Evolutionary conservation across 2,329 filamentous ascomycete genomes (phyloP).

Genomic region (Calonectria crousiana): DNA sequence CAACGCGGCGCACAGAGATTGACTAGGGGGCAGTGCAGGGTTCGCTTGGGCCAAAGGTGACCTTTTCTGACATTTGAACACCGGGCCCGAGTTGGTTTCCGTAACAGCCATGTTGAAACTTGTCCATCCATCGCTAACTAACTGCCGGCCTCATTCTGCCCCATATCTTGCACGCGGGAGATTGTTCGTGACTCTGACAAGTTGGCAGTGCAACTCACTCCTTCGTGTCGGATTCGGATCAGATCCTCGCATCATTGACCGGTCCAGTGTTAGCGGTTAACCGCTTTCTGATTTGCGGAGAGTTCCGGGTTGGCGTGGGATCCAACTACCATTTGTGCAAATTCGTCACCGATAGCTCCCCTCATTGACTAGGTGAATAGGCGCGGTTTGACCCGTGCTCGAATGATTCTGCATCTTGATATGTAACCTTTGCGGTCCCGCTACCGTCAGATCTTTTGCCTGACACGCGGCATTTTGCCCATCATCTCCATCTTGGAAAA

Average conservation of each 20-base stretch:
- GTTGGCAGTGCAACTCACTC: slow-evolving; percentile 22
- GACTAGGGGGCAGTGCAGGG: slow-evolving; percentile 35
- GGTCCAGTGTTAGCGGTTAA: not conserved
- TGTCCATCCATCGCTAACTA: slow-evolving; percentile 36
- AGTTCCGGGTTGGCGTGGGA: not conserved
- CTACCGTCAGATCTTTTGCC: slow-evolving; percentile 20
- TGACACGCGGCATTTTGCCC: slow-evolving; percentile 17
- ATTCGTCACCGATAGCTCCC: slow-evolving; percentile 4
- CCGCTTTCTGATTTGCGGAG: slow-evolving; percentile 8
- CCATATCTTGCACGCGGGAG: slow-evolving; percentile 33
- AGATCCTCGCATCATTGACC: slow-evolving; percentile 3
- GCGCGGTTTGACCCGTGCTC: slow-evolving; percentile 3
- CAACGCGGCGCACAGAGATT: slow-evolving; percentile 38
- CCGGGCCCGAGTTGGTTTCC: slow-evolving; percentile 35
- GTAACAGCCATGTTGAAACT: slow-evolving; percentile 35
- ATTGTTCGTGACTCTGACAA: slow-evolving; percentile 33
- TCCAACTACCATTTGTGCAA: not conserved
- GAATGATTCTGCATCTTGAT: slow-evolving; percentile 15
- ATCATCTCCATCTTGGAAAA: slow-evolving; percentile 1
- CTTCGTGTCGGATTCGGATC: slow-evolving; percentile 6
- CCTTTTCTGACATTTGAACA: slow-evolving; percentile 20
- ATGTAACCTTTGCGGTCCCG: slow-evolving; percentile 20
- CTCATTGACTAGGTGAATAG: not conserved
- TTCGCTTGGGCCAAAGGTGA: slow-evolving; percentile 31
- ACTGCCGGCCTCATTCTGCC: slow-evolving; percentile 38